Evolutionary conservation across 2,329 filamentous ascomycete species (phyloP).

Genomic region (Teratosphaeriaceae sp.): DNA sequence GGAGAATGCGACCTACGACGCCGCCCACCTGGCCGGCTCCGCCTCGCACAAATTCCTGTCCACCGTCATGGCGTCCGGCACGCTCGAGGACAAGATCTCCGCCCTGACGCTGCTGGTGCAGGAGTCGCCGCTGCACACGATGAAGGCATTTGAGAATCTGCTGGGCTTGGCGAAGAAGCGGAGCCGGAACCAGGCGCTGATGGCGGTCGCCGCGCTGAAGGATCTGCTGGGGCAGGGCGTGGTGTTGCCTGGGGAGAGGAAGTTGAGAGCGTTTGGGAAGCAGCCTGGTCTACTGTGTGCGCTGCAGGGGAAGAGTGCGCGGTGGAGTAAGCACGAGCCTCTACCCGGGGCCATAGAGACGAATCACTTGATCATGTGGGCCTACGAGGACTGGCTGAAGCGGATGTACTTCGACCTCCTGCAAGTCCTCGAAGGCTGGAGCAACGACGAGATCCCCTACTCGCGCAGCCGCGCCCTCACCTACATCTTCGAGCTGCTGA

Average conservation of each 20-base stretch:
- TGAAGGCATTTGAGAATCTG: constrained; percentile 79
- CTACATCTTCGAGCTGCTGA: constrained; percentile 84
- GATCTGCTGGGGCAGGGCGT: constrained; percentile 89
- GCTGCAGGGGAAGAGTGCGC: constrained; percentile 54
- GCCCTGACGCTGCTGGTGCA: constrained; percentile 90
- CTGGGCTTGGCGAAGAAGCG: constrained; percentile 82
- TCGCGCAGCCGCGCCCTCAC: constrained; percentile 81
- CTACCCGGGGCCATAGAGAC: constrained; percentile 69
- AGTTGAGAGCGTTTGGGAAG: constrained; percentile 68
- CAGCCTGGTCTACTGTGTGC: constrained; percentile 71
- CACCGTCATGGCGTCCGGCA: constrained; percentile 94
- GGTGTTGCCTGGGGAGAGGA: constrained; percentile 73
- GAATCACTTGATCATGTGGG: constrained; percentile 77
- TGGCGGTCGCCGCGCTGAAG: constrained; percentile 86
- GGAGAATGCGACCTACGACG: constrained; percentile 69
- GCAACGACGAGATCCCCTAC: constrained; percentile 91
- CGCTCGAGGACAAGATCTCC: constrained; percentile 92
- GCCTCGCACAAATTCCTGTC: constrained; percentile 95
- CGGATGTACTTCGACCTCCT: constrained; percentile 88
- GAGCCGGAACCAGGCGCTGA: constrained; percentile 85
- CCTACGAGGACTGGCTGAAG: constrained; percentile 94
- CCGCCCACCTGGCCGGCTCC: constrained; percentile 64
- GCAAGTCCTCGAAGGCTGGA: constrained; percentile 87
- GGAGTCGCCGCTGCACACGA: constrained; percentile 91
- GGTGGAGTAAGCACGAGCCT: constrained; percentile 62